Base-by-base conservation (phyloP, 1,139 yeast genomes). In the Debaryomyces nepalensis region DNA sequence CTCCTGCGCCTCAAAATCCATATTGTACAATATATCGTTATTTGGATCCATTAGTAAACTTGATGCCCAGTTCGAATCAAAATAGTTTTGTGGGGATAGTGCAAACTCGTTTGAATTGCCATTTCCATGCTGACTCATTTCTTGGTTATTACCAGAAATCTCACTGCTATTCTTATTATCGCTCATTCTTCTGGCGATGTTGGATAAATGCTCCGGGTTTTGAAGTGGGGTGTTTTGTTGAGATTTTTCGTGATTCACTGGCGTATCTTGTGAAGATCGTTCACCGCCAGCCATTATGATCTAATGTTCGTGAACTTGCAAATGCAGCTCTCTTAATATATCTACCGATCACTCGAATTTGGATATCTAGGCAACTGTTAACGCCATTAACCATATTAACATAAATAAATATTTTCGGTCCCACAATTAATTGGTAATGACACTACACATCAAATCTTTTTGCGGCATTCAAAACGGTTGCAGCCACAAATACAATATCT, bases 31-130 rank as follows among this genome's bases (percentile, higher is more conserved):
- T 55, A 72, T 66, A 40, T 72, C 74, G 33, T 59, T 61, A 38
- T 58, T 58, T 3, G 68, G 55, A 34, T 68, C 76, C 60, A 73
- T 64, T 22, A 72, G 50, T 32, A 73, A 50, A 35, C 66, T 61
- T 27, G 68, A 57, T 2, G 75, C 66, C 71, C 79, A 76, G 35
- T 66, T 63, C 3, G 75, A 65, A 43, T 77, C 79, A n/a, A 76
- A 65, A 33, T 75, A 74, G 26, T 58, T 45, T 34, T 57, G 48
- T 24, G 75, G 73, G 2, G 75, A 63, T n/a, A 39, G 41, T 14
- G 39, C 46, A 34, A 40, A 39, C 12, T 42, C 39, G 15, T 39
- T 31, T 20, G 34, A 10, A 14, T 26, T 20, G 4, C 26, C 33
- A 36, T 36, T 27, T 19, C 11, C 30, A 24, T 23, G 26, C 7